Evolutionary conservation across 345 rosid species (phyloP), one percentile per base, ranked within the genome.

Genomic region (Sonneratia caseolaris): DNA sequence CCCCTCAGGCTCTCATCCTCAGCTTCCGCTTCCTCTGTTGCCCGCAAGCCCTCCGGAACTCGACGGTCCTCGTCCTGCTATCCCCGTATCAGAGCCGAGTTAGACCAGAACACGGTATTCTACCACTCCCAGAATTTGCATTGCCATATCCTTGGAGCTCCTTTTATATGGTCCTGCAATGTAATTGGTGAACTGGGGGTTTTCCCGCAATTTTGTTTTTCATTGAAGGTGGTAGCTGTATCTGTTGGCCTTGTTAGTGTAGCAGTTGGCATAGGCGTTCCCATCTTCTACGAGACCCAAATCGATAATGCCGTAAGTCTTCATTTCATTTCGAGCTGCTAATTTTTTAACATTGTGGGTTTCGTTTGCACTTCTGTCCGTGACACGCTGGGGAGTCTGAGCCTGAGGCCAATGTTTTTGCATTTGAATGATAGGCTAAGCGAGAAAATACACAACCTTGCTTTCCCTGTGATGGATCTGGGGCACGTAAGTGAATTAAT

Each of bases 381-480:
- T 42, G 6, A 3, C 7, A 13, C 4, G 3, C 66, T 27, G 66
- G 1, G 0, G 16, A 10, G 1, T 12, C 2, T 61, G 66, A 42
- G 45, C 10, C 45, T 42, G 10, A 27, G 37, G 37, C 32, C 56
- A 15, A 47, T 36, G 45, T 6, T 53, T 56, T 4, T 53, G 66
- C 32, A 7, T 12, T 42, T 38, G 12, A 32, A 59, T 68, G 27
- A 36, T 53, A 93, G 98, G 88, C 96, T 27, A 88, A 84, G 74
- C 83, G 97, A 71, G 97, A 90, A 1, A 95, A 91, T 51, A 91
- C 96, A 0, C 99, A 95, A 79, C 91, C 93, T 19, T 95, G 97
- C 83, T 95, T 95, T 76, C 99, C 99, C 48, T 95, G 99, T 76
- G 77, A 70, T 72, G 98, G 98, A 72, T 71, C 89, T 27, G 99